Percentiles rank a stretch among this genome's conserved stretches.
These are phyloP conservation scores for Trametes villosa DNA, from an alignment of 768 basidiomycete genomes.

Conservation along the genomic window DNA sequence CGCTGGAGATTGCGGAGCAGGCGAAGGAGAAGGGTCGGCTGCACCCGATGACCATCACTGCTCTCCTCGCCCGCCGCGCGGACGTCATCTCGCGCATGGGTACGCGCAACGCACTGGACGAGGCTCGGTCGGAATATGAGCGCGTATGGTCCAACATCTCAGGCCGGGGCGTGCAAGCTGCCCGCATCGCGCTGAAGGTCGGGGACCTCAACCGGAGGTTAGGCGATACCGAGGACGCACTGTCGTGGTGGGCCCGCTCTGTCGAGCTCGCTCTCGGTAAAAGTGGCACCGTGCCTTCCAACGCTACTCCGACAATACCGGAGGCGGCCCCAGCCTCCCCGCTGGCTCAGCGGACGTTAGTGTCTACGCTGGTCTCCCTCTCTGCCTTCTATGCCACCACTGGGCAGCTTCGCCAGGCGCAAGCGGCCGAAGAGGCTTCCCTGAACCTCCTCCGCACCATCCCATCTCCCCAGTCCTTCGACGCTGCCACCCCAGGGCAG, in stretches of 20 bases:
- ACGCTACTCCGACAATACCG: constrained; percentile 38
- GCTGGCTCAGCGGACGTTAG: constrained; percentile 62
- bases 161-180: constrained; percentile 47
- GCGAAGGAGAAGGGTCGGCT: constrained; percentile 44
- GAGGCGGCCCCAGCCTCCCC: constrained; percentile 55
- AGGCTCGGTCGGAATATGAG: constrained; percentile 61
- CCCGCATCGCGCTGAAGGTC: constrained; percentile 64
- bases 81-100: constrained; percentile 66
- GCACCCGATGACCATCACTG: constrained; percentile 53
- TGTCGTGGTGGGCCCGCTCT: constrained; percentile 71
- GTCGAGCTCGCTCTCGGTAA: constrained; percentile 49
- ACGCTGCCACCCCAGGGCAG: constrained; percentile 56
- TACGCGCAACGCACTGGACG: constrained; percentile 48
- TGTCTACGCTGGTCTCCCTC: constrained; percentile 66
- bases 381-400: constrained; percentile 72
- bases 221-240: constrained; percentile 54
- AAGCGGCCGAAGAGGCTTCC: constrained; percentile 56
- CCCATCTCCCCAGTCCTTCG: constrained; percentile 47
- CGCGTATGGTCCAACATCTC: constrained; percentile 56
- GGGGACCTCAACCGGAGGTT: constrained; percentile 67
- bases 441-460: constrained; percentile 60
- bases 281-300: constrained; percentile 26
- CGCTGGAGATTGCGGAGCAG: constrained; percentile 51
- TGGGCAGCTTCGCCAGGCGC: constrained; percentile 58
- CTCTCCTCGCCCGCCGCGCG: constrained; percentile 61